Base-by-base conservation (phyloP, 1,284 basidiomycete species). In the Melampsora americana region DNA sequence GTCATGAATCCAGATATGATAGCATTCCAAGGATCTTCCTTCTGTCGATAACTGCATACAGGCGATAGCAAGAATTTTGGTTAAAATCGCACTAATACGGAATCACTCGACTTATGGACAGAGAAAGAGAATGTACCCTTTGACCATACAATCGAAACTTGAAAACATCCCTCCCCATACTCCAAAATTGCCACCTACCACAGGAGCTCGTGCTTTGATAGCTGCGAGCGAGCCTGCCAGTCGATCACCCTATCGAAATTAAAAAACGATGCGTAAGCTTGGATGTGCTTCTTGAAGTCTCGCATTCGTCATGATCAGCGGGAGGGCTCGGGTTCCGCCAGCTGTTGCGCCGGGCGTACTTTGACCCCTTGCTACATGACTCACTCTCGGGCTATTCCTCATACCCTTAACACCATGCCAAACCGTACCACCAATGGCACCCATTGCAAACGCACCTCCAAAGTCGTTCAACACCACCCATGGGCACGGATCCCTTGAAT, bases 391-490 rank as follows among this genome's bases (percentile, higher is more conserved):
- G 78, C 93, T 95, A 85, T 98, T 99, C 80, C 95, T 88, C 20
- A 95, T 94, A 78, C 95, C 96, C 85, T 99, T 99, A 82, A 98
- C 95, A 79, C 94, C 93, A 85, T 99, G 95, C 95, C 95, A 99
- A 82, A 99, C 94, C 79, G 92, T 93, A 81, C 95, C 93, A 80
- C 94, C 94, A 67, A 95, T 89, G 28, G 92, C 92, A 82, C 93
- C 93, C 93, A 95, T 95, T 46, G 93, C 89, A 83, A 83, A 95
- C 23, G 94, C 95, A 80, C 93, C 95, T 79, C 95, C 95, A 84
- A 96, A 95, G 86, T 99, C 95, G 86, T 93, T 98, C 79, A 99
- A 89, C 83, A 99, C 93, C 75, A 98, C 95, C 92, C 93, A 98
- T 80, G 95, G 95, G 85, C 95, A 66, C n/a, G 64, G 71, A 60